Base-by-base conservation (phyloP, 1,284 basidiomycete species). In the Chondrostereum purpureum region DNA sequence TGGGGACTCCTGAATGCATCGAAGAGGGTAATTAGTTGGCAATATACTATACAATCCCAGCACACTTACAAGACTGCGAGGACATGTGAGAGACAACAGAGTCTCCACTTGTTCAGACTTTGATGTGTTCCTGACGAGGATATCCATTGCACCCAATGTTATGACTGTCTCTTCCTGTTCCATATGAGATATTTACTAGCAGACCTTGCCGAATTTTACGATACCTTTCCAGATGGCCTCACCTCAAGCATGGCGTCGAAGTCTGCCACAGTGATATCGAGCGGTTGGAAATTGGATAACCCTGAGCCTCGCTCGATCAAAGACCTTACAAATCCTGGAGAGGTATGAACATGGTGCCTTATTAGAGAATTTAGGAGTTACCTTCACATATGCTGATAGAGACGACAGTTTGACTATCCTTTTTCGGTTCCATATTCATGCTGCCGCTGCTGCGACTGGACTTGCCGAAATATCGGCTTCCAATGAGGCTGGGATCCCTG, bases 401-500 rank as follows among this genome's bases (percentile, higher is more conserved):
- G 3, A 83, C 53, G 2, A 76, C 66, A 21, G 64, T 69, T 57
- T 80, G 78, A 27, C 64, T 65, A 44, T 52, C 33, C 41, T 36
- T 46, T 19, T 43, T 45, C 51, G 50, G 41, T 49, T 53, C 53
- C 48, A 43, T 54, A 59, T 53, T 57, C 35, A 56, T 63, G 34
- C 62, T 70, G 38, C 67, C 67, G 53, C 66, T 68, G 36, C 67
- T 64, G 34, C 69, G 73, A 44, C 75, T 72, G 27, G 77, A 74
- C 46, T 74, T 76, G 0, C 77, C 73, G 53, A 93, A 92, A 63
- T 82, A 93, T 23, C 81, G 77, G 57, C 89, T 92, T 13, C 90
- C 91, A 48, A 92, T 87, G 49, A 93, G 64, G 59, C 81, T 89
- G 3, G 82, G 64, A 51, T 85, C 76, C 46, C 70, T 72, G 47